Evolutionary conservation across 2,329 filamentous ascomycete species (phyloP).

Genomic region (Penicillium digitatum): DNA sequence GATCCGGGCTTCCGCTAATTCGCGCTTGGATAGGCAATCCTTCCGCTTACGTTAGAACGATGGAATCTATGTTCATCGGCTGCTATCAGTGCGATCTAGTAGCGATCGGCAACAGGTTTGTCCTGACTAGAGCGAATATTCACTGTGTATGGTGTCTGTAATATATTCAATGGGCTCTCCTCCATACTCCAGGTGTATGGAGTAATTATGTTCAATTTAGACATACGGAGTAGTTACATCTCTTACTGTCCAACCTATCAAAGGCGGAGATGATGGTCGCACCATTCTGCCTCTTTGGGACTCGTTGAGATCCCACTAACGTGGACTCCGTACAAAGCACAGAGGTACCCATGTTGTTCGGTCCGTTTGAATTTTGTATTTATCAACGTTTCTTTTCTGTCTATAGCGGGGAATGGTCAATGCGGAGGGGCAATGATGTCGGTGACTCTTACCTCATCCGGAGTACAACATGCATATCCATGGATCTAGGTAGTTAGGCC

Average conservation of each 20-base stretch:
- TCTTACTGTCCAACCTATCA: background rate
- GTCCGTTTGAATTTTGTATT: conserved; percentile 15
- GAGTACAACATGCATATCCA: background rate
- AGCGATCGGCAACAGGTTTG: conserved; percentile 13
- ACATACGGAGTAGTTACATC: too few species aligned
- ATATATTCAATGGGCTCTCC: too few species aligned
- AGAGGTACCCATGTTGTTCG: background rate
- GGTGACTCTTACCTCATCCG: background rate
- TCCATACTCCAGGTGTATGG: background rate
- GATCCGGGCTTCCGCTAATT: background rate
- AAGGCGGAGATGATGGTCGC: background rate
- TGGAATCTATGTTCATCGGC: background rate
- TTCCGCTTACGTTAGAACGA: background rate
- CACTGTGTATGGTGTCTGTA: too few species aligned
- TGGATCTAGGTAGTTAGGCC: too few species aligned
- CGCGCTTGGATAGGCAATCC: background rate
- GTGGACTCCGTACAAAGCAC: background rate
- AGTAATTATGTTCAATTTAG: background rate
- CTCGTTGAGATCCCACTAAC: conserved; percentile 9
- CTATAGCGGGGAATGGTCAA: conserved; percentile 14
- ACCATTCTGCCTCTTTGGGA: background rate
- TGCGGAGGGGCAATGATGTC: conserved; percentile 37
- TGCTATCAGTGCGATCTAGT: background rate
- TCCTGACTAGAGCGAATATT: too few species aligned
- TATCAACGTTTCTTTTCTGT: background rate